A percentile compares a stretch with the other conserved stretches of the same genome.
Evolutionary conservation across 805 yeast genomes (phyloP).

Genomic region (Zygotorulaspora chibaensis): DNA sequence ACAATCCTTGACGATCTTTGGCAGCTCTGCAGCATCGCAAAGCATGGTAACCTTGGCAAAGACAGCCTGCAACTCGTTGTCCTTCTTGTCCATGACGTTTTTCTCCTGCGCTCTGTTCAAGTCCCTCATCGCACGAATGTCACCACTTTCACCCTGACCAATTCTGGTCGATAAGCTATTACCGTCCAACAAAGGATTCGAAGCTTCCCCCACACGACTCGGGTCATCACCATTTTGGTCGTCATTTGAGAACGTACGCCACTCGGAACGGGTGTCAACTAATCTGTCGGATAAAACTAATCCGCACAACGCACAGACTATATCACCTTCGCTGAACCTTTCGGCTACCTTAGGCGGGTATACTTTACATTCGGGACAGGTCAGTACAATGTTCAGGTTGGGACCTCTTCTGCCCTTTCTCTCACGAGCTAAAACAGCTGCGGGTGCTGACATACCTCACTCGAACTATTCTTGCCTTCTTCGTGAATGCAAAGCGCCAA

Average conservation of each 20-base stretch:
- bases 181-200: conserved; percentile 85
- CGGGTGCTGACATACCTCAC: conserved; percentile 17
- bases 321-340: conserved; percentile 94
- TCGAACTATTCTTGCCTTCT: not conserved
- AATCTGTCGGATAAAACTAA: conserved; percentile 85
- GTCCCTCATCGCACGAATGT: conserved; percentile 82
- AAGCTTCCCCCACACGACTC: conserved; percentile 98
- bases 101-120: conserved; percentile 85
- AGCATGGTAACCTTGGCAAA: conserved; percentile 87
- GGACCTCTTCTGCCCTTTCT: conserved; percentile 49
- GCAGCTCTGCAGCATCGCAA: conserved; percentile 95
- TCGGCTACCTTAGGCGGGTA: conserved; percentile 95
- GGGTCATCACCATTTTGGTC: conserved; percentile 99
- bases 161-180: conserved; percentile 91
- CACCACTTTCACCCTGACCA: conserved; percentile 82
- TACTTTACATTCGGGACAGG: conserved; percentile 95
- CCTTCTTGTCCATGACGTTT: conserved; percentile 80
- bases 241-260: conserved; percentile 98
- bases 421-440: conserved; percentile 18
- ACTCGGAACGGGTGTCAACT: conserved; percentile 93
- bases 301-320: conserved; percentile 97
- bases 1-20: conserved; percentile 93
- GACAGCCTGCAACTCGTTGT: conserved; percentile 82
- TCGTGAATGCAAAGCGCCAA: not conserved
- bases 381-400: conserved; percentile 79